Percentiles rank a stretch among this genome's conserved stretches.
phyloP scores from a whole-genome alignment of 2,329 filamentous ascomycete genomes.

The Mycosphaerella arachidis region DNA sequence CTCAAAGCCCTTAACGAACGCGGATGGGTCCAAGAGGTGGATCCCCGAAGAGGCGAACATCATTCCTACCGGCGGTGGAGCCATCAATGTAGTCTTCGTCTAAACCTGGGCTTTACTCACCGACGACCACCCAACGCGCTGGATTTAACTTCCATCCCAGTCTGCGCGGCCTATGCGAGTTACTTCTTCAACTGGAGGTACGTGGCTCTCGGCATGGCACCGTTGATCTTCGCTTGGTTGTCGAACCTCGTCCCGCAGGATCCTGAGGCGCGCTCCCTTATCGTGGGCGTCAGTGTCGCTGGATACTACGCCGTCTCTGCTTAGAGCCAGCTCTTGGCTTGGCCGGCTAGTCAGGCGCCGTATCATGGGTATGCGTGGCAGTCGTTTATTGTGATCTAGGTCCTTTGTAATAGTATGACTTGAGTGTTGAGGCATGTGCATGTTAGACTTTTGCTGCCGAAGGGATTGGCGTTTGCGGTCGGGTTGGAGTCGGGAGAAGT shows the following conservation, averaged over 20 bases:
- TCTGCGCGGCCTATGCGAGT: constrained; percentile 48
- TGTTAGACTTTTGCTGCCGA: constrained; percentile 37
- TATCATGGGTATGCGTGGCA: constrained; percentile 49
- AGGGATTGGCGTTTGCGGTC: constrained; percentile 21
- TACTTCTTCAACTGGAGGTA: constrained; percentile 53
- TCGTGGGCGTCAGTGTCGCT: constrained; percentile 48
- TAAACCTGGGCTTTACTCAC: constrained; percentile 54
- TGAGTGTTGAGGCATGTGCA: constrained; percentile 44
- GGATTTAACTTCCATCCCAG: constrained; percentile 39
- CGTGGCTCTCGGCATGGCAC: constrained; percentile 47
- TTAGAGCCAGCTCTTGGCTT: constrained; percentile 51
- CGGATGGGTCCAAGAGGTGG: constrained; percentile 44
- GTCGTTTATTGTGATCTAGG: constrained; percentile 42
- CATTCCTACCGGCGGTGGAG: constrained; percentile 47
- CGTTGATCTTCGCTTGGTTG: constrained; percentile 51
- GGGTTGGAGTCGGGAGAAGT: constrained; percentile 18
- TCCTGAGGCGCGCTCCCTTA: constrained; percentile 47
- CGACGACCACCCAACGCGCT: constrained; percentile 47
- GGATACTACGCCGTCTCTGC: constrained; percentile 49
- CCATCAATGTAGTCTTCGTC: constrained; percentile 49
- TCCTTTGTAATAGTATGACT: constrained; percentile 45
- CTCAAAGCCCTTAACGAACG: constrained; percentile 38
- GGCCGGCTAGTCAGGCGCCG: constrained; percentile 50
- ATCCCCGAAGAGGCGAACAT: constrained; percentile 44
- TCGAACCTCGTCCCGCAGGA: constrained; percentile 50